Evolutionary conservation across 2,329 filamentous ascomycete species (phyloP), one percentile per base, ranked within the genome.

Genomic region (Trichoderma asperellum): DNA sequence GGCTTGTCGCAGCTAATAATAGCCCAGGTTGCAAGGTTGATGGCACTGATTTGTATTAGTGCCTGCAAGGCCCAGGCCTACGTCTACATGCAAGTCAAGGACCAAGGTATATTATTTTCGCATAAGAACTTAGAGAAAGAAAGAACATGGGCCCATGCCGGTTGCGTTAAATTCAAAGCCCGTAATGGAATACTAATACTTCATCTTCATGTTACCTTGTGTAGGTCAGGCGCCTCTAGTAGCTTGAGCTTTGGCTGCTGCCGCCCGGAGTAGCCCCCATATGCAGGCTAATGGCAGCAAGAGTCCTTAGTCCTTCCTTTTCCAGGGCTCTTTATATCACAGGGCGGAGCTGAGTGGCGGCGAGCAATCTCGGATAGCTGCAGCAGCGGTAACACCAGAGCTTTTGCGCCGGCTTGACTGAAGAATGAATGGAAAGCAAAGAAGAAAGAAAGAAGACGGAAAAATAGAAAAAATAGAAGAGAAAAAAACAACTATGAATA

Each of bases 1-100:
- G 18, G 21, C 34, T 29, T 55, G 61, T 64, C 35, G 62, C 62
- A 47, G 52, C 62, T 65, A 65, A 56, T 32, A 43, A 65, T 56
- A 65, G 49, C 62, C 52, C 62, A 21, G 24, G 14, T n/a, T 43
- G 40, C 40, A 24, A 24, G 24, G 24, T 24, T 24, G 3, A 24
- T 24, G 24, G 3, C 24, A 24, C 24, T 24, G 24, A 18, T 16
- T 18, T 18, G 37, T 7, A 40, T 16, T 40, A 40, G 5, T 18
- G 37, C 37, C 37, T 2, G 11, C 35, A 37, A 12, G 35, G 4
- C 11, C 35, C 3, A 24, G 24, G 3, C 24, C 24, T 24, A 24
- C 3, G 24, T 24, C 24, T 3, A 24, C 24, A 24, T 24, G 24
- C 24, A 24, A 24, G 24, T 24, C 2, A 24, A 24, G n/a, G n/a